Evolutionary conservation across 306 rosid species (phyloP).

Genomic region (Dalbergia cultrata): DNA sequence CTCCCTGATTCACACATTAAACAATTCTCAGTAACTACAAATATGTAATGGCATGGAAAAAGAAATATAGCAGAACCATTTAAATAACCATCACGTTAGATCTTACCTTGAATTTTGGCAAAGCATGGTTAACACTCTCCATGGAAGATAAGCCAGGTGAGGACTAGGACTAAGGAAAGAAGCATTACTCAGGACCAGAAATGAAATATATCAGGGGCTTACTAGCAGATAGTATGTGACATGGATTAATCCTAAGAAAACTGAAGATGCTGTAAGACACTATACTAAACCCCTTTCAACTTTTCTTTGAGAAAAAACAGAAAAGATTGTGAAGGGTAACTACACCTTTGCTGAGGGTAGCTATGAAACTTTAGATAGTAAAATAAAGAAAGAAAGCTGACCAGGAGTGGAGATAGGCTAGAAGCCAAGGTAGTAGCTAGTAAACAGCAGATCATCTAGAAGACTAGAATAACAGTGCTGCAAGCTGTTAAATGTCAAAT

Average conservation of each 20-base stretch:
- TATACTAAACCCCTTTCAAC: slow-evolving; percentile 60
- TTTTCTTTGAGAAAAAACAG: slow-evolving; percentile 74
- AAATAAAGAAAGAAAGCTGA: slow-evolving; percentile 39
- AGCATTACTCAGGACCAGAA: slow-evolving; percentile 39
- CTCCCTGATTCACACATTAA: slow-evolving; percentile 56
- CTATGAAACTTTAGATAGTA: slow-evolving; percentile 42
- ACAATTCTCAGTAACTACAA: slow-evolving; percentile 22
- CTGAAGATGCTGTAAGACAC: slow-evolving; percentile 48
- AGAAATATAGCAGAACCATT: background rate
- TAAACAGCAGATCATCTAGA: slow-evolving; percentile 36
- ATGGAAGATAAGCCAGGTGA: slow-evolving; percentile 41
- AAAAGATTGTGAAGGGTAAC: slow-evolving; percentile 56
- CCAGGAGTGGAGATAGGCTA: background rate
- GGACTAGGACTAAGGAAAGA: slow-evolving; percentile 42
- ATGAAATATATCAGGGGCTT: slow-evolving; percentile 22
- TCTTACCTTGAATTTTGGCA: slow-evolving; percentile 60
- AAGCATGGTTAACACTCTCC: slow-evolving; percentile 58
- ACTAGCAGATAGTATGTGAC: slow-evolving; percentile 38
- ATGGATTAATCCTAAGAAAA: slow-evolving; percentile 46
- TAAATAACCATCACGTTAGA: background rate
- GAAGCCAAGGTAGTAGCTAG: slow-evolving; percentile 14
- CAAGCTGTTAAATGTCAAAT: slow-evolving; percentile 15
- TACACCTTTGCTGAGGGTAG: background rate
- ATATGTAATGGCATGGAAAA: background rate
- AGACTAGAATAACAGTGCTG: slow-evolving; percentile 25